Evolutionary conservation across 2,329 filamentous ascomycete genomes (phyloP), one percentile per base, ranked within the genome.

Genomic region (Cryphonectria japonica): DNA sequence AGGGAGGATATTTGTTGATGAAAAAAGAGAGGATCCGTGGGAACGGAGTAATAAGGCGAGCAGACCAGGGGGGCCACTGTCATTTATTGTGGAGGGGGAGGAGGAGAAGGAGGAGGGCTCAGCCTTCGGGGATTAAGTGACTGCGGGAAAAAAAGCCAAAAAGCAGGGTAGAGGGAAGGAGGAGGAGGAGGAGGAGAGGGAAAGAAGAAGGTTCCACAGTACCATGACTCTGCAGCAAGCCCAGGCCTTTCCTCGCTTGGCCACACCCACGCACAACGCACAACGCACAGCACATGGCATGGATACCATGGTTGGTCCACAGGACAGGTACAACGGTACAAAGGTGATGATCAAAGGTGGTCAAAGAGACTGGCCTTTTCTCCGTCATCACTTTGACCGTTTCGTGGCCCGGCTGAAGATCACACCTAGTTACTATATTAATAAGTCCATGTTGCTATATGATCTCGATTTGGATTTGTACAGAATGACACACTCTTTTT

Each of bases 31-130:
- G 46, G 43, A 43, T 54, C 29, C 26, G n/a, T 26, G 13, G 54
- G 32, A 54, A 54, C 26, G 43, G 14, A 32, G 54, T 59, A 60
- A 41, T 37, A 41, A 67, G 46, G 37, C 16, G 22, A 67, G 32
- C 29, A 57, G 32, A 64, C 52, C 66, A 68, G 57, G 57, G 34
- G 65, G 64, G 63, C 41, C 50, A 34, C 41, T 61, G 69, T 68
- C 68, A 68, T 72, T 71, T 72, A 72, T 68, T 32, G 57, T n/a
- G 52, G 65, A 66, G 46, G 46, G 11, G 19, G 16, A 50, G 46
- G 46, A 50, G 19, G 68, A 50, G 19, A 11, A 50, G 46, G 46
- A 50, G 19, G 46, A 50, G 50, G 68, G 67, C 54, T 66, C 60
- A 65, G 60, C 61, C 32, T 34, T 59, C 61, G 60, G 66, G 54